Evolutionary conservation across 2,329 filamentous ascomycete species (phyloP).

Genomic region (Thelonectria blattea): DNA sequence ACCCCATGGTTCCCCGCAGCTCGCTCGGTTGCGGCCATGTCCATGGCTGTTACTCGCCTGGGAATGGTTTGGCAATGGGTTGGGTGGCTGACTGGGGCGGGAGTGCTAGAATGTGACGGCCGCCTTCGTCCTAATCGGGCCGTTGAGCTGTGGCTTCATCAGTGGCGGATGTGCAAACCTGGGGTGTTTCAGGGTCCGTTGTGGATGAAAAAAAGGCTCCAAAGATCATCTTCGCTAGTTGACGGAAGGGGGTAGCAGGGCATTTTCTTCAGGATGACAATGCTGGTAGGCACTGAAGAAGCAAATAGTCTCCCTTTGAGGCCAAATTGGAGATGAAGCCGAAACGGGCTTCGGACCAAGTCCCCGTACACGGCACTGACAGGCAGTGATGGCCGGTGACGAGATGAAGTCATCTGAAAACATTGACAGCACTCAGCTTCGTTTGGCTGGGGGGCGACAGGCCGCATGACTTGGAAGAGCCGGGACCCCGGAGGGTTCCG

Average conservation of each 20-base stretch:
- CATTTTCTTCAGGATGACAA: background rate
- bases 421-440: background rate
- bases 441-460: conserved; percentile 2
- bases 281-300: background rate
- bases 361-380: background rate
- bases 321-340: conserved; percentile 11
- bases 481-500: conserved; percentile 3
- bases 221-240: no score
- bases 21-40: conserved; percentile 27
- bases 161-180: background rate
- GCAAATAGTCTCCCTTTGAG: background rate
- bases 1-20: conserved; percentile 36
- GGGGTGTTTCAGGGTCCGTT: background rate
- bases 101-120: conserved; percentile 24
- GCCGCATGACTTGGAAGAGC: conserved; percentile 15
- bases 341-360: background rate
- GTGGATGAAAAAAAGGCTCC: background rate
- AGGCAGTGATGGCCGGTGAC: conserved; percentile 2
- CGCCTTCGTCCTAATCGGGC: conserved; percentile 36
- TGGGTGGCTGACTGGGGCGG: conserved; percentile 22
- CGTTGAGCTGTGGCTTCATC: conserved; percentile 27
- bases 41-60: background rate
- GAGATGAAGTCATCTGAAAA: conserved; percentile 5
- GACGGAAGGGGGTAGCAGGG: no score
- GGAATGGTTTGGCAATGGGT: conserved; percentile 24